A percentile compares a stretch with the other conserved stretches of the same genome.
These are phyloP conservation scores for Colletotrichum australisinense DNA, from an alignment of 2,329 filamentous ascomycete species.

Conservation along the genomic window DNA sequence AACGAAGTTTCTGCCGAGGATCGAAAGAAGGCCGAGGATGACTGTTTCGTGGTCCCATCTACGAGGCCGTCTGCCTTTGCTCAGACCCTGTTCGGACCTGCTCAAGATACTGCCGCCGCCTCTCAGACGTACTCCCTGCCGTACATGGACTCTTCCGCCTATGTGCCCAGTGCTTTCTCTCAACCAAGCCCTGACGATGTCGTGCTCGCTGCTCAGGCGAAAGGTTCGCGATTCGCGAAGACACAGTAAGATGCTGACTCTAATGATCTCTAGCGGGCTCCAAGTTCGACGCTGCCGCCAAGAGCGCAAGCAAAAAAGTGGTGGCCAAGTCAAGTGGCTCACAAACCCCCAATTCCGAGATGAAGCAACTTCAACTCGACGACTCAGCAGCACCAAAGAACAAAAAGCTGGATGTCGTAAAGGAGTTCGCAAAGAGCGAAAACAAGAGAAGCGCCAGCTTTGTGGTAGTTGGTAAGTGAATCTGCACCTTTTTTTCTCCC, in stretches of 20 bases:
- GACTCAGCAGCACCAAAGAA: slow-evolving; percentile 70
- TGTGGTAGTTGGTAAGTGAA: slow-evolving; percentile 83
- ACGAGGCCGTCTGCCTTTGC: slow-evolving; percentile 67
- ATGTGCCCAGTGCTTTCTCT: slow-evolving; percentile 75
- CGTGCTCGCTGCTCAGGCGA: slow-evolving; percentile 86
- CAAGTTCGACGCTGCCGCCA: slow-evolving; percentile 52
- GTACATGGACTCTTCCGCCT: slow-evolving; percentile 61
- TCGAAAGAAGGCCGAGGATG: slow-evolving; percentile 4
- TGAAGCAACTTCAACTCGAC: slow-evolving; percentile 58
- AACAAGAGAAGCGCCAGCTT: slow-evolving; percentile 88
- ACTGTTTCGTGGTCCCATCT: slow-evolving; percentile 36
- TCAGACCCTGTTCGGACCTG: slow-evolving; percentile 60
- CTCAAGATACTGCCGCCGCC: slow-evolving; percentile 38
- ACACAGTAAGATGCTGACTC: slow-evolving; percentile 62
- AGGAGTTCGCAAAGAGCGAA: slow-evolving; percentile 80
- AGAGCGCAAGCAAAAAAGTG: slow-evolving; percentile 48
- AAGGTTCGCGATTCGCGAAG: slow-evolving; percentile 78
- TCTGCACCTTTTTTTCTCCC: background rate
- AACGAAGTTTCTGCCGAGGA: background rate
- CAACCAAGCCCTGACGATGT: slow-evolving; percentile 92
- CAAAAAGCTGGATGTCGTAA: slow-evolving; percentile 87
- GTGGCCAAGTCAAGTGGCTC: slow-evolving; percentile 49
- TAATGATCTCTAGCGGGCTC: slow-evolving; percentile 67
- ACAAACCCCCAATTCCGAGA: slow-evolving; percentile 38
- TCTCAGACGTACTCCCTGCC: slow-evolving; percentile 56